Evolutionary conservation across 495 filamentous ascomycete species (phyloP).

Genomic region (Hypoxylon rickii): DNA sequence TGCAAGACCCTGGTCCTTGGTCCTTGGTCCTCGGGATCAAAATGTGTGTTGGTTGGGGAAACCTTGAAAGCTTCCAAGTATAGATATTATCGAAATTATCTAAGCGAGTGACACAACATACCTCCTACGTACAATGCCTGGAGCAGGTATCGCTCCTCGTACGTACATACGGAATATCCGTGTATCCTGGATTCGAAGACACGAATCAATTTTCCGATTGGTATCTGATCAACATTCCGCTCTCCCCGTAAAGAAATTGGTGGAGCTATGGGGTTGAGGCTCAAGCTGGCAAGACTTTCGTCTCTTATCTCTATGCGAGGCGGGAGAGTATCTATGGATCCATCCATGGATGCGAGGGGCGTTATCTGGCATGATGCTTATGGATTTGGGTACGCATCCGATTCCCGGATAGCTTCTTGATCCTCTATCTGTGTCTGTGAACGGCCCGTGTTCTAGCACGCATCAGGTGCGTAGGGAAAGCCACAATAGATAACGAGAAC

Average conservation of each 20-base stretch:
- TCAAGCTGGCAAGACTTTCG: constrained; percentile 13
- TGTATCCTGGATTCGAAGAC: constrained; percentile 8
- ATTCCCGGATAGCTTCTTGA: background rate
- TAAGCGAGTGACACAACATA: constrained; percentile 21
- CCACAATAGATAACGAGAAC: background rate
- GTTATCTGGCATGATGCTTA: background rate
- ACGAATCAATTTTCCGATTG: constrained; percentile 31
- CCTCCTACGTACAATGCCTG: background rate
- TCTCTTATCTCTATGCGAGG: background rate
- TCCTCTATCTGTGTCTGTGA: constrained; percentile 1
- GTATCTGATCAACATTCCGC: constrained; percentile 15
- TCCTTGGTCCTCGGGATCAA: too few species aligned
- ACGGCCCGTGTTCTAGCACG: background rate
- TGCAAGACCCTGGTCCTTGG: constrained; percentile 11
- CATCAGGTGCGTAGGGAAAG: background rate
- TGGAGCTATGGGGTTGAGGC: constrained; percentile 13
- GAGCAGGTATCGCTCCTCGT: too few species aligned
- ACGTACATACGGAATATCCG: background rate
- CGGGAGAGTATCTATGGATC: background rate
- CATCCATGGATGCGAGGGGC: background rate
- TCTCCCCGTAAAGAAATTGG: constrained; percentile 13
- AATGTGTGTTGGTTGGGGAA: constrained; percentile 16
- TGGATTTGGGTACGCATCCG: constrained; percentile 2
- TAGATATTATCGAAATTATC: constrained; percentile 13
- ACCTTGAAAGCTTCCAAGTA: constrained; percentile 3